Evolutionary conservation across 2,329 filamentous ascomycete species (phyloP).

Genomic region (Aspergillus transmontanensis): DNA sequence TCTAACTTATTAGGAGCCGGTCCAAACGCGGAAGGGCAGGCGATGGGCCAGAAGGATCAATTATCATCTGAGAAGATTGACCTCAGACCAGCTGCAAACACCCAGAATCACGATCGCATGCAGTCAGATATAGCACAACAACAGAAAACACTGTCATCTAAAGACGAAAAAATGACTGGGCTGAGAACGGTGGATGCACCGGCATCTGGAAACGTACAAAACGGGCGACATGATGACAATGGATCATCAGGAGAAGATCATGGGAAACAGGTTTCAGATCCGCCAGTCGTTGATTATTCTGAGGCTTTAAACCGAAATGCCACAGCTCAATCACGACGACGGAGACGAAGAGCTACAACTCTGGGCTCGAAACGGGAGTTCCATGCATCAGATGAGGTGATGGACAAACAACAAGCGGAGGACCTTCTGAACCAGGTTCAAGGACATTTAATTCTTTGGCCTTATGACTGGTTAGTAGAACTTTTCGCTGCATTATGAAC

Average conservation of each 20-base stretch:
- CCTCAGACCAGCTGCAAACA: constrained; percentile 35
- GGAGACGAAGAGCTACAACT: constrained; percentile 49
- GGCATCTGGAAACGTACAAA: constrained; percentile 25
- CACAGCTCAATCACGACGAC: constrained; percentile 36
- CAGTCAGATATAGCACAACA: constrained; percentile 33
- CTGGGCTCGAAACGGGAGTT: constrained; percentile 51
- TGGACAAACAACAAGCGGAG: constrained; percentile 75
- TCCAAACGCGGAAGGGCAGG: constrained; percentile 33
- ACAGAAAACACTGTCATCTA: constrained; percentile 34
- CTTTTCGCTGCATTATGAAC: neutral
- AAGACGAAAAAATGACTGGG: constrained; percentile 49
- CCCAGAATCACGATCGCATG: constrained; percentile 36
- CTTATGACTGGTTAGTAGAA: constrained; percentile 76
- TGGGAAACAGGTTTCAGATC: constrained; percentile 34
- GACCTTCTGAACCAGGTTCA: constrained; percentile 80
- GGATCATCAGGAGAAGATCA: constrained; percentile 30
- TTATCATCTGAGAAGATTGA: constrained; percentile 39
- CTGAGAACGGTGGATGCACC: constrained; percentile 33
- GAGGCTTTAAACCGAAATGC: constrained; percentile 44
- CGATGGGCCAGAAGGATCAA: constrained; percentile 32
- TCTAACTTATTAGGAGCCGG: constrained; percentile 26
- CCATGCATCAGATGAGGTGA: constrained; percentile 69
- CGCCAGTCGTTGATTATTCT: constrained; percentile 41
- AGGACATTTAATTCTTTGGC: constrained; percentile 86
- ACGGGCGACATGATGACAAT: constrained; percentile 29